phyloP scores from a whole-genome alignment of 768 basidiomycete species.

The Boletus sensibilis region DNA sequence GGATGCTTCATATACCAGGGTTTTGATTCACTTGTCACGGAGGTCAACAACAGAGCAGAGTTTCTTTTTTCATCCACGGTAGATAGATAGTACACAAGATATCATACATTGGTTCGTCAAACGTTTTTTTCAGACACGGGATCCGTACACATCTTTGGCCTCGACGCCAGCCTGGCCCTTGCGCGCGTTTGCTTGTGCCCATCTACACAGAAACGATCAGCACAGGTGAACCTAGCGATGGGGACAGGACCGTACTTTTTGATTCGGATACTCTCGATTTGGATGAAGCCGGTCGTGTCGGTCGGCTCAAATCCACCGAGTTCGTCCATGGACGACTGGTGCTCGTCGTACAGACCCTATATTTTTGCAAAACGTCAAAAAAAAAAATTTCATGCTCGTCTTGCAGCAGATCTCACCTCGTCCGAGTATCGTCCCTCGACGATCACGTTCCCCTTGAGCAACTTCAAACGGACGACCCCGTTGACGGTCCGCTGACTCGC shows the following conservation, averaged over 20 bases:
- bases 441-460: conserved; percentile 96
- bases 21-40: background rate
- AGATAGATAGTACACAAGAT: conserved; percentile 9
- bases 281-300: conserved; percentile 94
- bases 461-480: conserved; percentile 83
- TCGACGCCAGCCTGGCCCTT: conserved; percentile 80
- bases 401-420: conserved; percentile 50
- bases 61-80: background rate
- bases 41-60: background rate
- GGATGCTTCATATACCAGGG: background rate
- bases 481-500: conserved; percentile 96
- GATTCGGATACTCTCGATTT: conserved; percentile 95
- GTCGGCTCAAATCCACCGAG: conserved; percentile 97
- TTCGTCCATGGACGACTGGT: conserved; percentile 97
- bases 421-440: conserved; percentile 89
- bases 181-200: conserved; percentile 84
- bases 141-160: conserved; percentile 78
- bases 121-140: conserved; percentile 41
- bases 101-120: background rate
- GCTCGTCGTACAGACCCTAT: conserved; percentile 94
- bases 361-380: background rate
- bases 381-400: background rate
- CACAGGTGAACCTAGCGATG: background rate
- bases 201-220: conserved; percentile 42
- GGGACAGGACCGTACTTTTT: conserved; percentile 68